These are phyloP conservation scores for Cavenderia fasciculata DNA, from an alignment of 78 protist genomes.

Conservation along the genomic window DNA sequence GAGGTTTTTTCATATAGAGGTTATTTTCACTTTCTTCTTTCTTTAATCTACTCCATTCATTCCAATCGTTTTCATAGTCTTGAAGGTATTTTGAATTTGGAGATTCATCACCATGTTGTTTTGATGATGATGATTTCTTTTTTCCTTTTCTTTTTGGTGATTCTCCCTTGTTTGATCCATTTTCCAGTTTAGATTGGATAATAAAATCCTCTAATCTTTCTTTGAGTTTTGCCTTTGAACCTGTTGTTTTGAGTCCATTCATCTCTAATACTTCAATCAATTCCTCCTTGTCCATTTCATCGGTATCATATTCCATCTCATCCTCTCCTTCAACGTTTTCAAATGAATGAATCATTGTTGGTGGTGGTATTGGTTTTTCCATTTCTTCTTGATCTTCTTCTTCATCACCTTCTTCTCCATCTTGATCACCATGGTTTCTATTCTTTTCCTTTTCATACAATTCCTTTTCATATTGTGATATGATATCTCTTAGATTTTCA, in stretches of 20 bases:
- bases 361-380: not conserved
- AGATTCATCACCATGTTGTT: not conserved
- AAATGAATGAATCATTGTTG: not conserved
- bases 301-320: conserved; percentile 35
- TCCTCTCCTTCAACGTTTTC: not conserved
- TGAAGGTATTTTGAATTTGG: not conserved
- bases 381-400: no score
- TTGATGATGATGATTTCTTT: not conserved
- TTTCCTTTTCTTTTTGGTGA: not conserved
- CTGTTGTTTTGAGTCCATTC: conserved; percentile 9
- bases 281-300: conserved; percentile 33
- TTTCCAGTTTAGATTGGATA: not conserved
- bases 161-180: not conserved
- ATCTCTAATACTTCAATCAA: conserved; percentile 14
- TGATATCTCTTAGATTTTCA: conserved; percentile 6
- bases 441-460: not conserved
- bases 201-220: conserved; percentile 35
- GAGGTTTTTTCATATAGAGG: not conserved
- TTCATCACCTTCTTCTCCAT: not conserved
- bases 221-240: conserved; percentile 17
- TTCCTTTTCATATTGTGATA: not conserved
- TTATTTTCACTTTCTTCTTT: not conserved
- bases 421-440: not conserved
- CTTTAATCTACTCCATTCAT: not conserved
- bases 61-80: not conserved